Conservation (phyloP, 306 rosid genomes). For the Potentilla sterilis region DNA sequence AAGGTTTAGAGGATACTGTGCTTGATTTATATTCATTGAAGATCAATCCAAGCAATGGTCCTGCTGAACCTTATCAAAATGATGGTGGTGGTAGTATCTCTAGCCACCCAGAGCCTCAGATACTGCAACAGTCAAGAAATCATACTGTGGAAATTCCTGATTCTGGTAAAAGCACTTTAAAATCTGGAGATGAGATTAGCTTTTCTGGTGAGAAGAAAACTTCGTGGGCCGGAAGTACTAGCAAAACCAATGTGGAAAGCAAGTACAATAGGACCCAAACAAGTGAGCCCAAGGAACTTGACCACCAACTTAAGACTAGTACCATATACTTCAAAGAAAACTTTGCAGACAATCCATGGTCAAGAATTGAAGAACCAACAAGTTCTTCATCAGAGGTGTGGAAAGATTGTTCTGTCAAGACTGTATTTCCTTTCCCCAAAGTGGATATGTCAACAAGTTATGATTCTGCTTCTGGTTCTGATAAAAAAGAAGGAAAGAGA, state of each 20-base stretch:
- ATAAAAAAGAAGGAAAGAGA: conserved; percentile 64
- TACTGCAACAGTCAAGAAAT: conserved; percentile 45
- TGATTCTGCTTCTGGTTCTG: conserved; percentile 37
- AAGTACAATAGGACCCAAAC: conserved; percentile 40
- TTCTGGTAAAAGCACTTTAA: conserved; percentile 39
- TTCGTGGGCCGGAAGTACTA: conserved; percentile 60
- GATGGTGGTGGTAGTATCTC: conserved; percentile 39
- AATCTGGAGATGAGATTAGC: conserved; percentile 42
- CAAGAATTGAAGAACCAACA: conserved; percentile 53
- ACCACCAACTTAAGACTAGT: conserved; percentile 45
- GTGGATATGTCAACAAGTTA: conserved; percentile 56
- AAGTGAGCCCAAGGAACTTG: conserved; percentile 54
- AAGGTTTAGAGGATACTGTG: conserved; percentile 59
- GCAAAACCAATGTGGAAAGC: conserved; percentile 47
- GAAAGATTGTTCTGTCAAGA: conserved; percentile 82
- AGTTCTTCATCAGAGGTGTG: conserved; percentile 59
- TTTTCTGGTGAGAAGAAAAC: conserved; percentile 49
- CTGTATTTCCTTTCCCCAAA: conserved; percentile 72
- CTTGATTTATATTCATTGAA: conserved; percentile 80
- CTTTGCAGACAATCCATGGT: conserved; percentile 59
- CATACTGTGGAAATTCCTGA: conserved; percentile 40
- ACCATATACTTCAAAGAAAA: conserved; percentile 52
- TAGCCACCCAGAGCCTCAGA: conserved; percentile 37
- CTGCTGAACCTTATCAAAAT: conserved; percentile 41
- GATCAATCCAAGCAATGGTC: conserved; percentile 58